Evolutionary conservation across 2,329 filamentous ascomycete species (phyloP), one percentile per base, ranked within the genome.

Genomic region (Xylariaceae sp.): DNA sequence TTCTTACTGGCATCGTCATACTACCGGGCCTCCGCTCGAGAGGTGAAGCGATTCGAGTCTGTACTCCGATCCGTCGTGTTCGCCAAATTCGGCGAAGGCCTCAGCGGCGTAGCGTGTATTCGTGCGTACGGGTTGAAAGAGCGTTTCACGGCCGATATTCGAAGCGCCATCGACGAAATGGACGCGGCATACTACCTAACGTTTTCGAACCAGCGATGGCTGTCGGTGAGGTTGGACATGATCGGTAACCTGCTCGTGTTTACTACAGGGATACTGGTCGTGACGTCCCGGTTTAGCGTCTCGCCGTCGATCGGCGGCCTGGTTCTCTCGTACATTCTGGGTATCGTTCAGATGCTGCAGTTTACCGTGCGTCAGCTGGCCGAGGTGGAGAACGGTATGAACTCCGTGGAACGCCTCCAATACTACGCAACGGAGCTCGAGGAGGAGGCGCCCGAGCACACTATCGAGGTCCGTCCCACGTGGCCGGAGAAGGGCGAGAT

Each of bases 371-470:
- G 95, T 18, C 93, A 98, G 74, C 81, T 97, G 7, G 93, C 93
- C 21, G 93, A 97, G 73, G 91, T 98, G 7, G 93, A 98, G 74
- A 98, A 97, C 75, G 91, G 93, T 70, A 98, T 98, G 93, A 98
- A 97, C 72, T 88, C 93, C 0, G 95, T 96, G 0, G 93, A 98
- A 75, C 88, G 95, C 48, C 80, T 98, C 32, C 87, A 92, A 71
- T 91, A 96, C 77, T 98, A 98, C 71, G 93, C 91, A 52, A 91
- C 85, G 0, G 75, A 90, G 64, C 83, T 99, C 3, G 92, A 96
- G 61, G 89, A 96, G 70, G 95, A 98, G 73, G 91, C 93, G 0
- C 91, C 93, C 0, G 79, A 93, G 1, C 89, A 93, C 66, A 88
- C 90, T 42, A 72, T 87, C 47, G 84, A 92, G 4, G 84, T 96